These are phyloP conservation scores for Orychophragmus violaceus DNA, from an alignment of 345 rosid genomes.

Conservation along the genomic window DNA sequence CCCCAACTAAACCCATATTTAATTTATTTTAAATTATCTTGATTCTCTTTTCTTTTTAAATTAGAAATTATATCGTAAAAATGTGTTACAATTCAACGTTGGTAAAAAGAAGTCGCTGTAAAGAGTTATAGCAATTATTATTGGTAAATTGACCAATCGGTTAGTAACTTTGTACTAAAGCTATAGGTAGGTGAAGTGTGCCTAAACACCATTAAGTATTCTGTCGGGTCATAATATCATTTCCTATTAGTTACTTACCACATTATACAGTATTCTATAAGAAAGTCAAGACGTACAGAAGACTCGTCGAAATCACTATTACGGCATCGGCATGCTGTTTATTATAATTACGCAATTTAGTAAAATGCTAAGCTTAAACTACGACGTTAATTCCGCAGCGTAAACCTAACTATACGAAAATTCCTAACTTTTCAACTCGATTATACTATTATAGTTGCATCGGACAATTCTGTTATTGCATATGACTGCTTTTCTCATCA, in stretches of 20 bases:
- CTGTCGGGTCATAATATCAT: slow-evolving; percentile 17
- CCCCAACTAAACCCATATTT: too few relatives aligned
- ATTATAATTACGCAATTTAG: neutral
- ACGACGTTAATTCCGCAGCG: slow-evolving; percentile 23
- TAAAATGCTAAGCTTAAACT: slow-evolving; percentile 7
- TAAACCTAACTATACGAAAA: neutral
- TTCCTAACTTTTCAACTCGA: neutral
- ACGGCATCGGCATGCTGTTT: slow-evolving; percentile 19
- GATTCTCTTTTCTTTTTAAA: too few relatives aligned
- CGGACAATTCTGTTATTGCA: neutral
- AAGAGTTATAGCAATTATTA: slow-evolving; percentile 6
- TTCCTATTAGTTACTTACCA: neutral
- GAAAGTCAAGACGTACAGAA: slow-evolving; percentile 7
- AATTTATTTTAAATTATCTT: too few relatives aligned
- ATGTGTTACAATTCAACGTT: neutral
- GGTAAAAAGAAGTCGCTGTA: neutral
- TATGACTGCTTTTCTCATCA: slow-evolving; percentile 1
- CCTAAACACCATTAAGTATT: slow-evolving; percentile 30
- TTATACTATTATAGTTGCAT: neutral
- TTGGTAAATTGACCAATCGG: slow-evolving; percentile 19
- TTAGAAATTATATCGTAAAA: neutral
- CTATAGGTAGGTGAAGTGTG: slow-evolving; percentile 27
- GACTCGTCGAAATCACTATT: slow-evolving; percentile 12
- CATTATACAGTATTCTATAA: neutral
- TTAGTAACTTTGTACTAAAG: slow-evolving; percentile 11